Percentiles rank a stretch among this genome's conserved stretches.
Evolutionary conservation across 257 asterid species (phyloP).

Genomic region (Rehmannia glutinosa): DNA sequence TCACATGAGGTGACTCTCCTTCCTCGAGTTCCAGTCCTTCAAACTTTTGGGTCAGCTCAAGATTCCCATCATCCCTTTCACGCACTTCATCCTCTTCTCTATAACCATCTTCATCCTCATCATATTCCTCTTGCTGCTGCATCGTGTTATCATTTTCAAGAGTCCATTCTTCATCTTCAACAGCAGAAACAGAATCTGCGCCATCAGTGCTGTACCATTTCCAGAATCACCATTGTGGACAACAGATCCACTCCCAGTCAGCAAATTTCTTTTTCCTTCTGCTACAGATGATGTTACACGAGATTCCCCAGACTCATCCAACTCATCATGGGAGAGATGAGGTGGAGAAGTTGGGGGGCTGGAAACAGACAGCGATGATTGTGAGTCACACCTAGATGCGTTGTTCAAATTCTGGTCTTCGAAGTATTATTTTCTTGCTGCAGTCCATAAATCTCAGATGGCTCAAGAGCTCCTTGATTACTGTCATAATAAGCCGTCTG

Average conservation of each 20-base stretch:
- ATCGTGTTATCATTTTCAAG: conserved; percentile 54
- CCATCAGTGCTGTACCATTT: conserved; percentile 25
- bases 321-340: conserved; percentile 89
- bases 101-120: conserved; percentile 88
- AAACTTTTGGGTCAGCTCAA: conserved; percentile 59
- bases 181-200: conserved; percentile 49
- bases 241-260: conserved; percentile 35
- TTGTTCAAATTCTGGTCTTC: conserved; percentile 43
- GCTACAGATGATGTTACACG: conserved; percentile 41
- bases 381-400: conserved; percentile 75
- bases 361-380: conserved; percentile 91
- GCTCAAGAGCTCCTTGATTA: conserved; percentile 45
- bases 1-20: conserved; percentile 39
- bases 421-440: conserved; percentile 36
- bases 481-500: conserved; percentile 44
- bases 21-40: conserved; percentile 58
- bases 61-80: conserved; percentile 63
- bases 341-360: conserved; percentile 97
- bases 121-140: conserved; percentile 89
- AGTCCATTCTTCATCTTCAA: conserved; percentile 89
- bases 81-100: conserved; percentile 87
- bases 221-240: conserved; percentile 44
- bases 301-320: conserved; percentile 83
- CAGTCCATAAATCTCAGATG: conserved; percentile 38
- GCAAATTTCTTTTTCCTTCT: conserved; percentile 37